These are phyloP conservation scores for Pyrrhoderma noxium DNA, from an alignment of 1,284 basidiomycete genomes.

Conservation along the genomic window DNA sequence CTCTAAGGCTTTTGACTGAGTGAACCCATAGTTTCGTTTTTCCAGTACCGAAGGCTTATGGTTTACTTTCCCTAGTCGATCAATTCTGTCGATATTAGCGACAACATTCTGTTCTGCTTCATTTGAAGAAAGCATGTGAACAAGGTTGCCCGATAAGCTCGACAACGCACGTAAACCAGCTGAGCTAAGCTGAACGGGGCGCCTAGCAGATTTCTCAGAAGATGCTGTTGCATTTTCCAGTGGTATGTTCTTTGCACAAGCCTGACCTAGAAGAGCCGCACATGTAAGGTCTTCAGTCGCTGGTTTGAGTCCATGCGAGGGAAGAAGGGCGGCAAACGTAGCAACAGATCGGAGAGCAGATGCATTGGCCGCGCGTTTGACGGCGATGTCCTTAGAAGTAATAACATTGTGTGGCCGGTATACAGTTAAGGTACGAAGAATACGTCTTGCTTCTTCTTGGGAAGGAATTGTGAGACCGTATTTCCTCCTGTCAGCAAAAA, in stretches of 20 bases:
- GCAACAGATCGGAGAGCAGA: constrained; percentile 8
- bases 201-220: neutral
- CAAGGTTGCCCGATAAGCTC: neutral
- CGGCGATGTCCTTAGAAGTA: neutral
- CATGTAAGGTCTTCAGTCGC: constrained; percentile 17
- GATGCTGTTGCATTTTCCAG: neutral
- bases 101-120: neutral
- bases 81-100: neutral
- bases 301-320: constrained; percentile 16
- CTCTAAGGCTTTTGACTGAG: constrained; percentile 10
- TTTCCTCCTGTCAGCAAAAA: constrained; percentile 19
- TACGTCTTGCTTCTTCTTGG: constrained; percentile 19
- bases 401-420: neutral
- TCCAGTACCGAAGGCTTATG: neutral
- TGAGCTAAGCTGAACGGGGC: neutral
- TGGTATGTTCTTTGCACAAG: constrained; percentile 12
- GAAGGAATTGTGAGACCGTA: constrained; percentile 21
- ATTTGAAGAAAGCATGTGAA: neutral
- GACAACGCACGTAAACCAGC: neutral
- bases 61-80: neutral
- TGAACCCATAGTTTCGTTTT: constrained; percentile 10
- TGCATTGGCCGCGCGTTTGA: neutral
- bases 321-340: constrained; percentile 19
- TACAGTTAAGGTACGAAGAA: constrained; percentile 18
- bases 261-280: constrained; percentile 18